Base-by-base conservation (phyloP, 1,139 yeast species). In the Lodderomyces oxycetoniae region DNA sequence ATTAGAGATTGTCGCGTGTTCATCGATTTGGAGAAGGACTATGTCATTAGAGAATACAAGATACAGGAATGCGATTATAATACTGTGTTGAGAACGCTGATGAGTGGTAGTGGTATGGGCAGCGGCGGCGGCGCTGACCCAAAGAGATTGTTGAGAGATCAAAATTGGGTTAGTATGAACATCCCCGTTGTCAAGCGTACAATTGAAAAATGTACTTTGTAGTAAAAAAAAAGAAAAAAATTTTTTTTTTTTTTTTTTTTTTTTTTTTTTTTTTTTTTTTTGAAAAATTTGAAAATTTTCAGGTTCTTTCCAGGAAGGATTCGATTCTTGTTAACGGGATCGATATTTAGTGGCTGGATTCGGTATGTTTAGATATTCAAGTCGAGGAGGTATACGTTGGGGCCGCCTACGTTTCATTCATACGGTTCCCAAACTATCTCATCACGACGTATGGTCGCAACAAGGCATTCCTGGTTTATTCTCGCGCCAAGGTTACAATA, bases 1-100 rank as follows among this genome's bases (percentile, higher is more conserved):
- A 71, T 91, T 6, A 68, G 91, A 41, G 98, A 91, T 52, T 83
- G 95, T 0, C 67, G 99, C 37, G 61, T 89, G 0, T 89, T 72
- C 53, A 69, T 91, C 16, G 97, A 91, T 50, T 82, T 91, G 48
- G 77, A 71, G 26, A 71, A 78, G 3, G 71, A 76, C 45, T 46
- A 63, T 41, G 73, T 91, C 1, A 63, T 89, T 19, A 63, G 96
- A 42, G 96, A 91, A 58, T 80, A 79, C 57, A 81, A 80, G 52
- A 75, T 71, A 44, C 86, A 79, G 51, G 95, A 89, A 54, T 77
- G 71, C 26, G 63, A 69, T 3, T 88, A 86, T 58, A 69, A 66
- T 11, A 71, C 67, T 17, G 69, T 88, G n/a, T 55, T 69, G 40
- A 57, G 57, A 26, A 59, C 55, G 36, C 49, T 54, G 27, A 58